These are phyloP conservation scores for Podospora tetraspora DNA, from an alignment of 495 filamentous ascomycete species.

Conservation along the genomic window DNA sequence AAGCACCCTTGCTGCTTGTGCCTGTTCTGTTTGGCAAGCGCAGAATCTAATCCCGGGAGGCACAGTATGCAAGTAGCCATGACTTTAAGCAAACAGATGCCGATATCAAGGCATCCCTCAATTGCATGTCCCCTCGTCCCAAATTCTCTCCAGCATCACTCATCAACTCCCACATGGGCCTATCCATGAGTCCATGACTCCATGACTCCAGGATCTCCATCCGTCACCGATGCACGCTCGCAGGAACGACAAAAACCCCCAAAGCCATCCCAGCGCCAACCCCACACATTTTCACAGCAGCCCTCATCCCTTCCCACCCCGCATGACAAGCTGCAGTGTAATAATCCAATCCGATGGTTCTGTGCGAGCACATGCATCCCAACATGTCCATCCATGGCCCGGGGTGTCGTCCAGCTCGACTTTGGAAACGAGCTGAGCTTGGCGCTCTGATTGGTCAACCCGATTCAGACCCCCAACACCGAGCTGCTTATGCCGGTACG, in stretches of 20 bases:
- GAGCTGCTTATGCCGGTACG: not conserved
- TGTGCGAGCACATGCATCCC: not conserved
- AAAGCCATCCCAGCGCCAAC: not conserved
- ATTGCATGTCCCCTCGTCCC: too few relatives aligned
- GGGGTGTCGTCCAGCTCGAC: not conserved
- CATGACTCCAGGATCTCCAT: not conserved
- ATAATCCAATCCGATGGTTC: not conserved
- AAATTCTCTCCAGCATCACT: too few relatives aligned
- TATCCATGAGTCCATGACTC: not conserved
- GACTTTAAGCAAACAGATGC: not conserved
- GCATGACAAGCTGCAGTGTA: not conserved
- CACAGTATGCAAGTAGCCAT: not conserved
- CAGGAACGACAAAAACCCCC: not conserved
- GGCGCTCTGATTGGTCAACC: not conserved
- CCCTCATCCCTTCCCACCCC: not conserved
- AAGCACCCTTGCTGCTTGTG: not conserved
- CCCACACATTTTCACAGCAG: not conserved
- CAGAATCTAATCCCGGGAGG: not conserved
- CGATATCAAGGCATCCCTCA: not conserved
- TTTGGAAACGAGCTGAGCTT: not conserved
- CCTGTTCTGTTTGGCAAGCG: not conserved
- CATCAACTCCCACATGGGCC: not conserved
- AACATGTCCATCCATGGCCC: not conserved
- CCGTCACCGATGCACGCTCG: not conserved
- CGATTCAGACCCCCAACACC: not conserved